Conservation (phyloP, 129 eudicot species). For the Helianthus tuberosus region DNA sequence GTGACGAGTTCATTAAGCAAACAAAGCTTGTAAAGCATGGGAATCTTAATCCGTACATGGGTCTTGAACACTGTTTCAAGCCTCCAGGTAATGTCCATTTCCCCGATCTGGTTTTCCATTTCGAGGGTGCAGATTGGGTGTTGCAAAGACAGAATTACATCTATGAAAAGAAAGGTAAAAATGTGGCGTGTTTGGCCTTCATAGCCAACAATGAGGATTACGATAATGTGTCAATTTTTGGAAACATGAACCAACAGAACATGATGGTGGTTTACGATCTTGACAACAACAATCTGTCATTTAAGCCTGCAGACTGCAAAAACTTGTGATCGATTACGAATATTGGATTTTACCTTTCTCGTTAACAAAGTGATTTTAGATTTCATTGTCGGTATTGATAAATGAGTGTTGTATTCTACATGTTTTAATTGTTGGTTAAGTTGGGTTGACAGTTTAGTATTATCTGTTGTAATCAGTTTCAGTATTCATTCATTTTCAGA, state of each 20-base stretch:
- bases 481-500: too few species aligned
- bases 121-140: slow-evolving; percentile 43
- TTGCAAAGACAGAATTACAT: slow-evolving; percentile 45
- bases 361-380: not conserved
- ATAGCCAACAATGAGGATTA: slow-evolving; percentile 21
- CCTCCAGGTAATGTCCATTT: not conserved
- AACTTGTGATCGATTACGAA: slow-evolving; percentile 3
- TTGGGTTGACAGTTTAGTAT: too few species aligned
- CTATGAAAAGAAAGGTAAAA: slow-evolving; percentile 10
- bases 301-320: slow-evolving; percentile 44
- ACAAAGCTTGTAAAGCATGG: slow-evolving; percentile 13
- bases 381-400: not conserved
- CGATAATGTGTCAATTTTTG: slow-evolving; percentile 39
- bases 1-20: slow-evolving; percentile 34
- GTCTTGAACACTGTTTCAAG: slow-evolving; percentile 35
- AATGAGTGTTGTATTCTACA: not conserved
- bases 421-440: not conserved
- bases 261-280: slow-evolving; percentile 50
- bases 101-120: slow-evolving; percentile 45
- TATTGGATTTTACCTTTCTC: not conserved
- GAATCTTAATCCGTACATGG: not conserved
- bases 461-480: too few species aligned
- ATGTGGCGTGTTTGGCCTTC: slow-evolving; percentile 44
- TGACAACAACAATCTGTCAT: slow-evolving; percentile 37
- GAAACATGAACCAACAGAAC: slow-evolving; percentile 60